Evolutionary conservation across 257 asterid genomes (phyloP).

Genomic region (Solanum infundibuliforme): DNA sequence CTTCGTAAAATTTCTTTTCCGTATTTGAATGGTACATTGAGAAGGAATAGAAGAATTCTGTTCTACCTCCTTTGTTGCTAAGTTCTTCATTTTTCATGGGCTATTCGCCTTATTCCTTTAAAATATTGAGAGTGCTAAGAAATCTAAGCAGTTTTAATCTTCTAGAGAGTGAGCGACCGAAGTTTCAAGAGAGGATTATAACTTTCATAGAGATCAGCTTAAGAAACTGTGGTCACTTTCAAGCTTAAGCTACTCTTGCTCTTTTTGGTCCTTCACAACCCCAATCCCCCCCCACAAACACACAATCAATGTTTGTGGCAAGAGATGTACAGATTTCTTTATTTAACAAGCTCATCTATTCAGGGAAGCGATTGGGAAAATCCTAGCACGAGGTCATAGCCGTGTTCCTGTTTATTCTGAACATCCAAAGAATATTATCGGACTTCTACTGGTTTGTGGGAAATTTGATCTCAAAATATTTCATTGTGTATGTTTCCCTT

Average conservation of each 20-base stretch:
- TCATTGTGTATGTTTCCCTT: neutral
- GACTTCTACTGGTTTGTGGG: slow-evolving; percentile 82
- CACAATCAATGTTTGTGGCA: neutral
- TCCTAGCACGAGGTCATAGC: slow-evolving; percentile 97
- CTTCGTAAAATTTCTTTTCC: neutral
- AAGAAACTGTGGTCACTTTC: neutral
- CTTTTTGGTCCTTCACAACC: neutral
- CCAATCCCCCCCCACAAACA: too few species aligned
- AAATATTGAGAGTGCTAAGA: neutral
- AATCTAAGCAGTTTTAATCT: neutral
- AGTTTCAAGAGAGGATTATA: neutral
- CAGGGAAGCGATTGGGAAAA: slow-evolving; percentile 98
- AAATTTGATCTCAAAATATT: neutral
- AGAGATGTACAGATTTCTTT: neutral
- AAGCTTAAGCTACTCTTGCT: neutral
- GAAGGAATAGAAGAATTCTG: neutral
- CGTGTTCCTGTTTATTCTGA: slow-evolving; percentile 89
- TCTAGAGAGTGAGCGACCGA: neutral
- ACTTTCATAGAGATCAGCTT: neutral
- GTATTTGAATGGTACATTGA: neutral
- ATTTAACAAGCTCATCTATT: slow-evolving; percentile 5
- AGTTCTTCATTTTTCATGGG: neutral
- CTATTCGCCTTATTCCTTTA: neutral
- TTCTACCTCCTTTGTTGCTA: neutral
- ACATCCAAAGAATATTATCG: slow-evolving; percentile 73